Conservation (phyloP, 2,329 filamentous ascomycete genomes). For the Scleromitrula shiraiana region DNA sequence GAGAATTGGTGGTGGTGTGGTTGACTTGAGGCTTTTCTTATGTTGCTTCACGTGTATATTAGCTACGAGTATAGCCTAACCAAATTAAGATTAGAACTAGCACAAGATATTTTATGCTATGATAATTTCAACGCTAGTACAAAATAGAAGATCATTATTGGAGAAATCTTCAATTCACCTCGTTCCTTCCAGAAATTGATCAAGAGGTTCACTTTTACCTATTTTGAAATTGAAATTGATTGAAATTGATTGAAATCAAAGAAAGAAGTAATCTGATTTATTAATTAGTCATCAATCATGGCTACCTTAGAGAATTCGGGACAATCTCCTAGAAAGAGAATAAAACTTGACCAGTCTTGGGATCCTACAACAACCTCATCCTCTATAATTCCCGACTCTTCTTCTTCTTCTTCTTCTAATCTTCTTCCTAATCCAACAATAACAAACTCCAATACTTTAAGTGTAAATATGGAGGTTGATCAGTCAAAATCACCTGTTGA, state of each 20-base stretch:
- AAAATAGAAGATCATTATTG: background rate
- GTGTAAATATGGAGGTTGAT: slow-evolving; percentile 11
- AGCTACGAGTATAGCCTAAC: too few relatives aligned
- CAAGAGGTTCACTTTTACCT: background rate
- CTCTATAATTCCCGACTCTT: background rate
- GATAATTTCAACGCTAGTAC: background rate
- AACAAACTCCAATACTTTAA: too few relatives aligned
- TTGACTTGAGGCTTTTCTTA: too few relatives aligned
- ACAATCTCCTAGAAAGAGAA: slow-evolving; percentile 17
- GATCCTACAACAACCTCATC: background rate
- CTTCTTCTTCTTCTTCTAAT: background rate
- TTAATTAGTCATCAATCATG: slow-evolving; percentile 14
- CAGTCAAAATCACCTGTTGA: slow-evolving; percentile 2
- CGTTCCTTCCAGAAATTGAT: background rate
- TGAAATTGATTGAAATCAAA: background rate
- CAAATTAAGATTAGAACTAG: too few relatives aligned
- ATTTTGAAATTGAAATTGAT: background rate
- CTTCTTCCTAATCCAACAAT: too few relatives aligned
- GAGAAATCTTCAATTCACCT: background rate
- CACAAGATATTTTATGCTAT: too few relatives aligned
- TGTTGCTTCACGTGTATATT: too few relatives aligned
- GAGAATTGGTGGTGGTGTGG: too few relatives aligned
- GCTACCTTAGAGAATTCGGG: slow-evolving; percentile 12
- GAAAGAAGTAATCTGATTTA: background rate
- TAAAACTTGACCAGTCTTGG: slow-evolving; percentile 11